A percentile compares a stretch with the other conserved stretches of the same genome.
phyloP scores from a whole-genome alignment of 2,329 filamentous ascomycete species.

The Clarireedia hainanense region DNA sequence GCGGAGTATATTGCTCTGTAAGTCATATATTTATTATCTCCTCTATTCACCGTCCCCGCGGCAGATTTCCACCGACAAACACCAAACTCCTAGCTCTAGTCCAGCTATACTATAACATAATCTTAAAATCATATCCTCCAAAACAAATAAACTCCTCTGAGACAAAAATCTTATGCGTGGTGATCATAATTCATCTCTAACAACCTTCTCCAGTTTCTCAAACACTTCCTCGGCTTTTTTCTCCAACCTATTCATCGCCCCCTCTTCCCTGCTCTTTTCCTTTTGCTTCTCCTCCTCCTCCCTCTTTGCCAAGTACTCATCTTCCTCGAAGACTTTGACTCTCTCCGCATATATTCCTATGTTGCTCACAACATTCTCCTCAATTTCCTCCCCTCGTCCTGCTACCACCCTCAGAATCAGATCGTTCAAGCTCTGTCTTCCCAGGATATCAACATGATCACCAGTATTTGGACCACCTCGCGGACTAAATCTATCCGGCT shows the following conservation, averaged over 20 bases:
- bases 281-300: slow-evolving; percentile 32
- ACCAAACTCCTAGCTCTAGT: no score
- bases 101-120: no score
- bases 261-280: slow-evolving; percentile 38
- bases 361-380: slow-evolving; percentile 69
- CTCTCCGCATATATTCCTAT: slow-evolving; percentile 77
- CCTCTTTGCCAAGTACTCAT: slow-evolving; percentile 8
- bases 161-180: not conserved
- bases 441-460: slow-evolving; percentile 95
- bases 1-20: no score
- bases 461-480: slow-evolving; percentile 64
- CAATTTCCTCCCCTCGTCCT: slow-evolving; percentile 72
- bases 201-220: not conserved
- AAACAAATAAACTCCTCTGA: not conserved
- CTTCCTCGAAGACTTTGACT: slow-evolving; percentile 55
- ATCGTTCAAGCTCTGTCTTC: slow-evolving; percentile 82
- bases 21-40: no score
- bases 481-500: slow-evolving; percentile 86
- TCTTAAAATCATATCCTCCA: not conserved
- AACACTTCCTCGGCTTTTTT: not conserved
- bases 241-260: not conserved
- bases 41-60: no score
- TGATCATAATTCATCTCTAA: not conserved
- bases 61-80: no score
- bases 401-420: slow-evolving; percentile 80